These are phyloP conservation scores for Verticillium nubilum DNA, from an alignment of 2,329 filamentous ascomycete genomes.

Conservation along the genomic window DNA sequence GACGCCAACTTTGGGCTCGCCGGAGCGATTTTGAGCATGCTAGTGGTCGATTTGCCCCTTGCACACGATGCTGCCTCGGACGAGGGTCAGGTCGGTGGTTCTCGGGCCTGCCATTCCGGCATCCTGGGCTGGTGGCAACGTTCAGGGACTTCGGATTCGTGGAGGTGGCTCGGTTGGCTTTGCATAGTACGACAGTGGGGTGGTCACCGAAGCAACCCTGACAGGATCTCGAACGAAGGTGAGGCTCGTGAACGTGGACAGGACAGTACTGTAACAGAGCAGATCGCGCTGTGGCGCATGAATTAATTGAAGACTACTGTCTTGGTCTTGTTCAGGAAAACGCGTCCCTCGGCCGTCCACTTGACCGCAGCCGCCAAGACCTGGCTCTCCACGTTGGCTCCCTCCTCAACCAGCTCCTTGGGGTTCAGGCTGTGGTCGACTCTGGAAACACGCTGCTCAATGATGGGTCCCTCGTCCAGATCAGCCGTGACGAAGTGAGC, in stretches of 20 bases:
- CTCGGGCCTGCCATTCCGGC: conserved; percentile 42
- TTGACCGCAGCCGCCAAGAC: conserved; percentile 77
- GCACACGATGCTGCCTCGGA: conserved; percentile 9
- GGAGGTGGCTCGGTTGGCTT: conserved; percentile 39
- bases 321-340: conserved; percentile 75
- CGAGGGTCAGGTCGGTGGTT: conserved; percentile 26
- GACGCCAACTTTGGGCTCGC: conserved; percentile 52
- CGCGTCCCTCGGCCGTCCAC: conserved; percentile 73
- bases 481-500: conserved; percentile 84
- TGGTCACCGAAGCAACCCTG: conserved; percentile 16
- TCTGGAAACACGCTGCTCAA: conserved; percentile 74
- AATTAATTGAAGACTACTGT: conserved; percentile 65
- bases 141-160: conserved; percentile 36
- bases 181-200: conserved; percentile 31
- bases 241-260: conserved; percentile 10
- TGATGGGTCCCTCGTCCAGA: conserved; percentile 81
- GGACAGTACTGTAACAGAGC: not conserved
- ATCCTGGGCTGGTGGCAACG: conserved; percentile 36
- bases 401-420: conserved; percentile 72
- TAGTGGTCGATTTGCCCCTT: conserved; percentile 42
- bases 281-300: not conserved
- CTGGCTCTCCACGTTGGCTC: conserved; percentile 79
- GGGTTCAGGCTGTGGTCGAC: conserved; percentile 74
- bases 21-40: conserved; percentile 44
- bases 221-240: conserved; percentile 7